These are phyloP conservation scores for Diplodia corticola DNA, from an alignment of 2,329 filamentous ascomycete species.

Conservation along the genomic window DNA sequence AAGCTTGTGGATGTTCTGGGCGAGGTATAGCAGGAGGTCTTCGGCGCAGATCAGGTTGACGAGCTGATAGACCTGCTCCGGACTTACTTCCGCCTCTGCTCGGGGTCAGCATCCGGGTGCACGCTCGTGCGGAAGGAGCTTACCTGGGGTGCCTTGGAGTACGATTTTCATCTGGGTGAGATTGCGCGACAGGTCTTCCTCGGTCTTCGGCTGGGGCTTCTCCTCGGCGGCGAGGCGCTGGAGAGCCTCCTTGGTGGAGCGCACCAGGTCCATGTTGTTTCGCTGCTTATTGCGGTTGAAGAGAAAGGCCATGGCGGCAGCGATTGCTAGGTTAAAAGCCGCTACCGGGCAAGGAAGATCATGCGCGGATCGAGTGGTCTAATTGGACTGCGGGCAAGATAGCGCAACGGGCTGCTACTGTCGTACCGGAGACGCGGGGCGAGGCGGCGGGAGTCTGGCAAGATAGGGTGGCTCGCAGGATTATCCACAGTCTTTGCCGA, in stretches of 20 bases:
- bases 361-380: slow-evolving; percentile 20
- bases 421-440: neutral
- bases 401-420: slow-evolving; percentile 10
- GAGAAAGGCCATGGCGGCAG: slow-evolving; percentile 65
- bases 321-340: slow-evolving; percentile 29
- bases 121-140: slow-evolving; percentile 23
- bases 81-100: slow-evolving; percentile 64
- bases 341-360: slow-evolving; percentile 16
- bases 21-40: slow-evolving; percentile 82
- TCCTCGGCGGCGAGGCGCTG: slow-evolving; percentile 58
- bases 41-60: slow-evolving; percentile 84
- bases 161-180: slow-evolving; percentile 89
- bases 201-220: slow-evolving; percentile 64
- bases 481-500: slow-evolving; percentile 8
- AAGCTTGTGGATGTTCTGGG: slow-evolving; percentile 76
- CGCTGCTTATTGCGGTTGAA: slow-evolving; percentile 63
- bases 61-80: slow-evolving; percentile 84
- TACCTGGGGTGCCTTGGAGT: slow-evolving; percentile 90
- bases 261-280: slow-evolving; percentile 61
- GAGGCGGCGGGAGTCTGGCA: slow-evolving; percentile 6
- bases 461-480: neutral
- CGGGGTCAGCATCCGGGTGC: neutral
- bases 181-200: slow-evolving; percentile 83
- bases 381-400: slow-evolving; percentile 18
- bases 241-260: slow-evolving; percentile 64